Base-by-base conservation (phyloP, 2,329 filamentous ascomycete genomes). In the Colletotrichum eleusines region DNA sequence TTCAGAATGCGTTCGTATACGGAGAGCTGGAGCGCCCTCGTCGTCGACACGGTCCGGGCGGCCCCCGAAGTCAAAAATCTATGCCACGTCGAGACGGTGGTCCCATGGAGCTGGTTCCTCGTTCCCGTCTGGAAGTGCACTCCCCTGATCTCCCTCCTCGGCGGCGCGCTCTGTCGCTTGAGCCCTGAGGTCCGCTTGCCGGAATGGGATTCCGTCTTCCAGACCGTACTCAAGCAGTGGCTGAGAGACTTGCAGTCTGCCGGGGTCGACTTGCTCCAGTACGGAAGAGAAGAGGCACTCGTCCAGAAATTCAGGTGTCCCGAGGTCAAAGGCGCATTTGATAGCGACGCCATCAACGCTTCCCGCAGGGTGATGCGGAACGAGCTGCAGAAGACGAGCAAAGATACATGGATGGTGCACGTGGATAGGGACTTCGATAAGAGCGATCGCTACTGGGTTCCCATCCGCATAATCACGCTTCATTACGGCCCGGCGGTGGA, bases 131-230 rank as follows among this genome's bases (percentile, higher is more conserved):
- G 77, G 77, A 48, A 0, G 1, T 75, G 76, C 0, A 74, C 77
- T 0, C 77, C 77, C 0, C 16, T 79, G 0, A 6, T 73, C 0
- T 79, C 78, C 0, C 55, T 78, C 0, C 63, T 79, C 9, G 78
- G 76, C 4, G 78, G 76, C 0, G 71, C 73, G 0, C 61, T 79
- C 0, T 79, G 77, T 20, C 77, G 75, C 2, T 14, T 79, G 0
- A 75, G 73, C 71, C 46, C 74, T 0, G 63, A 74, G 0, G 6
- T 74, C 0, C 23, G 42, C 0, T 69, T 73, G 12, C 9, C 26
- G 3, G 61, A 74, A 1, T 79, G 77, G 77, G 74, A 78, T 2
- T 12, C 5, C 0, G 26, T 72, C 0, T 65, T 79, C 1, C 75
- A 77, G 5, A 9, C n/a, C 0, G 53, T 46, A 0, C 18, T 79